Conservation (phyloP, 1,284 basidiomycete genomes). For the Paramarasmius palmivorus region DNA sequence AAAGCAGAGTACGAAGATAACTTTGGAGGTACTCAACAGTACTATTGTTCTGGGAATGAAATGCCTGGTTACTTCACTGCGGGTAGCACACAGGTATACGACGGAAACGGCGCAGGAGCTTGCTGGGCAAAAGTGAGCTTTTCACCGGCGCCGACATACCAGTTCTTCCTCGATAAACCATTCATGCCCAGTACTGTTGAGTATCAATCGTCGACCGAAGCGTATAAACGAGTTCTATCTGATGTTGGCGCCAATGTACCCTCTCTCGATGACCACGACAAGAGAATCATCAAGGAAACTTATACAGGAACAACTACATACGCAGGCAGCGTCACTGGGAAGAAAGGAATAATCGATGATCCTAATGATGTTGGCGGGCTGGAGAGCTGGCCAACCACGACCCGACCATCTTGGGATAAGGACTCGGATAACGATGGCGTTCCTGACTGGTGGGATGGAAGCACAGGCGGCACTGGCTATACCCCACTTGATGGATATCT, state of each 20-base stretch:
- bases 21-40: constrained; percentile 5
- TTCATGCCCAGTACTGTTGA: constrained; percentile 3
- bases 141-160: constrained; percentile 10
- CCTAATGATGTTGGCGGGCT: constrained; percentile 6
- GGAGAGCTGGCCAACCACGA: constrained; percentile 1
- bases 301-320: constrained; percentile 7
- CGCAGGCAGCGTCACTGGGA: constrained; percentile 4
- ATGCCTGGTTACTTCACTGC: constrained; percentile 3
- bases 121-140: constrained; percentile 4
- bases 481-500: constrained; percentile 11
- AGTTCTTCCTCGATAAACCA: constrained; percentile 4
- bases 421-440: constrained; percentile 9
- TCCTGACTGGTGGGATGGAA: constrained; percentile 14
- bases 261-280: constrained; percentile 10
- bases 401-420: not conserved
- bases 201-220: constrained; percentile 6
- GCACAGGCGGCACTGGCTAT: constrained; percentile 6
- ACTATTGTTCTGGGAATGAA: constrained; percentile 11
- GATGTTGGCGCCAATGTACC: constrained; percentile 6
- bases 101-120: not conserved
- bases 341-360: constrained; percentile 6
- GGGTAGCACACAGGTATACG: constrained; percentile 3
- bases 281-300: constrained; percentile 10
- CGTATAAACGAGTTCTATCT: constrained; percentile 7
- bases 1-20: constrained; percentile 8